These are phyloP conservation scores for Epichloe hybrida DNA, from an alignment of 2,329 filamentous ascomycete species.

Conservation along the genomic window DNA sequence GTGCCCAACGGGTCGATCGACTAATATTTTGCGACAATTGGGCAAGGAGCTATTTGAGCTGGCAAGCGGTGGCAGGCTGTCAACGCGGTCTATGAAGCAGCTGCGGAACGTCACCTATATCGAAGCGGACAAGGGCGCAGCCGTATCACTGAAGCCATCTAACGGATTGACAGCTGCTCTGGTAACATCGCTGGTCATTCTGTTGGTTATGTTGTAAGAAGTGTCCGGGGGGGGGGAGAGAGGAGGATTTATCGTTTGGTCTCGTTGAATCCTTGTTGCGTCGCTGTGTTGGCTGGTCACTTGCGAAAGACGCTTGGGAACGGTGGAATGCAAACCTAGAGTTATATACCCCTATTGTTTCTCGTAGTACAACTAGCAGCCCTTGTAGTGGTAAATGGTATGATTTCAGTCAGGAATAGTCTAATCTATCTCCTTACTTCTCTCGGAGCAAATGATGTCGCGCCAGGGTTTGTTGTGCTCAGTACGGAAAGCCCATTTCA, in stretches of 20 bases:
- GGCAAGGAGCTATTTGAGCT: constrained; percentile 34
- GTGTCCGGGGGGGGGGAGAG: too few relatives aligned
- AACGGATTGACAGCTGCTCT: constrained; percentile 5
- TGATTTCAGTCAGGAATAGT: constrained; percentile 1
- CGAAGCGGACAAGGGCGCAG: constrained; percentile 16
- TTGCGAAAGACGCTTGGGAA: not conserved
- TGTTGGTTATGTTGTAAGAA: constrained; percentile 1
- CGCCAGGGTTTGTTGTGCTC: not conserved
- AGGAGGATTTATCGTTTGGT: too few relatives aligned
- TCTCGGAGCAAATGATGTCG: not conserved
- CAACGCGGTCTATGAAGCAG: constrained; percentile 16
- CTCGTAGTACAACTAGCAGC: not conserved
- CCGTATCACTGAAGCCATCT: constrained; percentile 9
- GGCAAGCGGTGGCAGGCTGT: constrained; percentile 27
- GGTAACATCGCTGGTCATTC: not conserved
- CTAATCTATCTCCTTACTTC: not conserved
- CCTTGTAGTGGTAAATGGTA: constrained; percentile 4
- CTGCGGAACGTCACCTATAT: constrained; percentile 23
- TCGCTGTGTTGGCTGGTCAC: not conserved
- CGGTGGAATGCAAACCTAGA: constrained; percentile 5
- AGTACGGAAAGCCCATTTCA: not conserved
- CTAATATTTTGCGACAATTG: constrained; percentile 42
- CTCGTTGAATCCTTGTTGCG: not conserved
- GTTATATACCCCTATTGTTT: constrained; percentile 4
- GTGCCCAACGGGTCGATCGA: constrained; percentile 52